A percentile compares a stretch with the other conserved stretches of the same genome.
Conservation (phyloP, 106 monocot genomes). For the Dendrobium nobile region DNA sequence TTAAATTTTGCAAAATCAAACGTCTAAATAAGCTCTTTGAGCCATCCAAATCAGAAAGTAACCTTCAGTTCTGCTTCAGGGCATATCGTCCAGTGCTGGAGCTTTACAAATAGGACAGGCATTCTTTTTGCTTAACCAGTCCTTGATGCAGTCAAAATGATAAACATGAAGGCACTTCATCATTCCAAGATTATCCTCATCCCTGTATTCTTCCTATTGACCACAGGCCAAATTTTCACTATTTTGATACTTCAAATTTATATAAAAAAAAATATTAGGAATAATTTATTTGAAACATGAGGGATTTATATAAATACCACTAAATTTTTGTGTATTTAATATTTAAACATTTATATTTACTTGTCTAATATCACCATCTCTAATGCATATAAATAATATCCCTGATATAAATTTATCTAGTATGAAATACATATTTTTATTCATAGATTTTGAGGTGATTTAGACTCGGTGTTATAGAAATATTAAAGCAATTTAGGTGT, state of each 20-base stretch:
- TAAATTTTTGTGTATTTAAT: no score
- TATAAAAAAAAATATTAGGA: no score
- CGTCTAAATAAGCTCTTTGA: not conserved
- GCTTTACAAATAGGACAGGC: conserved; percentile 75
- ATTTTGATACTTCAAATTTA: not conserved
- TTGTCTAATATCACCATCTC: no score
- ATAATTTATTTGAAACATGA: no score
- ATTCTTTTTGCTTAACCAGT: conserved; percentile 71
- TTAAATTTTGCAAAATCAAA: not conserved
- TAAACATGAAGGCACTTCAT: conserved; percentile 61
- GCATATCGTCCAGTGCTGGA: conserved; percentile 27
- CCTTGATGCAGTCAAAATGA: conserved; percentile 54
- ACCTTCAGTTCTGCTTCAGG: not conserved
- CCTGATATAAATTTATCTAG: no score
- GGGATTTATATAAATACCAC: no score
- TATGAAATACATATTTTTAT: no score
- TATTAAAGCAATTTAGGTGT: no score
- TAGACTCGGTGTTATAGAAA: no score
- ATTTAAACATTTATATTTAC: no score
- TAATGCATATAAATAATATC: no score
- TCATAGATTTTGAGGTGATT: no score
- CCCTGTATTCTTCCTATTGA: conserved; percentile 57
- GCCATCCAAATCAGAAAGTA: not conserved
- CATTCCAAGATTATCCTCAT: conserved; percentile 35
- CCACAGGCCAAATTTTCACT: not conserved